phyloP scores from a whole-genome alignment of 176 grass and related monocot genomes.

The Carex pumila region DNA sequence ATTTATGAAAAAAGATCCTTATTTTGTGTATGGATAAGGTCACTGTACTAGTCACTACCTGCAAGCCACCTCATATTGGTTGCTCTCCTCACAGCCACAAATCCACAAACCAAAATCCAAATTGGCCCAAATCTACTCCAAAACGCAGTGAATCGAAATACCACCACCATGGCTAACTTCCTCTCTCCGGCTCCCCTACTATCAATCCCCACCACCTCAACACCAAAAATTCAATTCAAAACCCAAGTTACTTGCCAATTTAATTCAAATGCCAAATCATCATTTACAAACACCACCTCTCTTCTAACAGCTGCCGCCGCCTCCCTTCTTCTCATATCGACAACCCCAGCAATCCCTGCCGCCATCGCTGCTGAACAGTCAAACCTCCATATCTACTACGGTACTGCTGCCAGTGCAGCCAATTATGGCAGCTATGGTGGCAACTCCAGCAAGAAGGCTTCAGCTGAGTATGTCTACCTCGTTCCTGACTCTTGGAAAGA shows the following conservation, averaged over 20 bases:
- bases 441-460: constrained; percentile 79
- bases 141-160: background rate
- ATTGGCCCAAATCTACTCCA: constrained; percentile 1
- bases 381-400: constrained; percentile 16
- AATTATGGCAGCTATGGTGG: constrained; percentile 97
- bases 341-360: background rate
- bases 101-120: constrained; percentile 11
- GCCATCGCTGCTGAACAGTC: background rate
- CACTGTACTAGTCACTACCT: constrained; percentile 1
- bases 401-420: constrained; percentile 30
- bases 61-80: background rate
- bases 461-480: constrained; percentile 89
- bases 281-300: background rate
- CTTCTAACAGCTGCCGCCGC: constrained; percentile 12
- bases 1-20: background rate
- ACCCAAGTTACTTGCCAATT: background rate
- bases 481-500: constrained; percentile 86
- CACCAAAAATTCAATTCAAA: constrained; percentile 12
- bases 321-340: constrained; percentile 9
- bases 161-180: constrained; percentile 20
- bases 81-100: constrained; percentile 15
- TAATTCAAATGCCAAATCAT: background rate
- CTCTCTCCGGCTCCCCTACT: constrained; percentile 12
- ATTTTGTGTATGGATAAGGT: constrained; percentile 20
- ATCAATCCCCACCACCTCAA: constrained; percentile 19